Conservation (phyloP, 768 basidiomycete genomes). For the Clitopilus hobsonii region DNA sequence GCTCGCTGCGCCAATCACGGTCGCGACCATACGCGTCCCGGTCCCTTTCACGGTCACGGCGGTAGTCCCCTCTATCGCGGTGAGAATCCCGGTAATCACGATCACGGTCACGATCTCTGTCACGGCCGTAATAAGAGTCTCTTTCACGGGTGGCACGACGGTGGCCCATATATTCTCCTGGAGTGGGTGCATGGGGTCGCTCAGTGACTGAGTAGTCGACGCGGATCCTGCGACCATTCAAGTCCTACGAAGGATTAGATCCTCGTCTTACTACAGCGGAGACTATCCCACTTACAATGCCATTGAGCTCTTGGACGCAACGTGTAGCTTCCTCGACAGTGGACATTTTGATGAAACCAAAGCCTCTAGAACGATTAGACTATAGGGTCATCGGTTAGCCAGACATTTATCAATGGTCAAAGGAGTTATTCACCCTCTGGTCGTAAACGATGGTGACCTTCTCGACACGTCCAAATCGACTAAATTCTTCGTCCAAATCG, state of each 20-base stretch:
- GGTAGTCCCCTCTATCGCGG: slow-evolving; percentile 49
- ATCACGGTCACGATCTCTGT: slow-evolving; percentile 31
- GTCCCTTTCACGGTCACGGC: slow-evolving; percentile 50
- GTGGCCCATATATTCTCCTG: slow-evolving; percentile 97
- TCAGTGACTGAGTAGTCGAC: slow-evolving; percentile 97
- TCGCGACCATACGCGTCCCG: slow-evolving; percentile 68
- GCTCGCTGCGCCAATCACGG: slow-evolving; percentile 77
- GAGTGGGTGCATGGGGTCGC: slow-evolving; percentile 91
- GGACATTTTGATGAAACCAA: slow-evolving; percentile 96
- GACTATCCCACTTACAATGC: slow-evolving; percentile 58
- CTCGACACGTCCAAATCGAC: slow-evolving; percentile 81
- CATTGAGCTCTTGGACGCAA: slow-evolving; percentile 90
- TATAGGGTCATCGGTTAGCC: slow-evolving; percentile 23
- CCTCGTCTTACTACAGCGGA: neutral
- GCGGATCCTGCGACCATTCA: slow-evolving; percentile 93
- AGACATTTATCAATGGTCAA: neutral
- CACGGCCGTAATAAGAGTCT: slow-evolving; percentile 29
- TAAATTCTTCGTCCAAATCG: slow-evolving; percentile 93
- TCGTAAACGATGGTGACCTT: slow-evolving; percentile 98
- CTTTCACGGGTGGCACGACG: slow-evolving; percentile 44
- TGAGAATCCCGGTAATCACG: slow-evolving; percentile 35
- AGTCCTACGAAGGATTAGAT: slow-evolving; percentile 46
- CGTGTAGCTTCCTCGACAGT: slow-evolving; percentile 81
- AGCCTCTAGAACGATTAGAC: slow-evolving; percentile 96
- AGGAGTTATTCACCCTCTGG: slow-evolving; percentile 67